Evolutionary conservation across 345 rosid genomes (phyloP).

Genomic region (Tarenaya hassleriana): DNA sequence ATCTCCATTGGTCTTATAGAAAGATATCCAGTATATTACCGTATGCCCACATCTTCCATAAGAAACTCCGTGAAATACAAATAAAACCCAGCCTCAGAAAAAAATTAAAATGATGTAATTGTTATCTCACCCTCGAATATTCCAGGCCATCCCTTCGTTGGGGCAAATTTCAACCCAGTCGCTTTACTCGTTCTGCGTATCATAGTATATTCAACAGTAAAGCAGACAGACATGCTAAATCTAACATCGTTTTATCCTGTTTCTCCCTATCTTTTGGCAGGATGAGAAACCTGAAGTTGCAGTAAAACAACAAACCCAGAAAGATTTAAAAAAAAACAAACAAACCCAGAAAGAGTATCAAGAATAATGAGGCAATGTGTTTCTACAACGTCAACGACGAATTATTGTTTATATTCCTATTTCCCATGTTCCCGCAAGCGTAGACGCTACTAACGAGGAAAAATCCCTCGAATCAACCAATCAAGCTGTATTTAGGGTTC

Average conservation of each 20-base stretch:
- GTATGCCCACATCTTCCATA: conserved; percentile 14
- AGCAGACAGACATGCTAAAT: not conserved
- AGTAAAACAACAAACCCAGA: conserved; percentile 18
- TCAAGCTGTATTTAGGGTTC: conserved; percentile 22
- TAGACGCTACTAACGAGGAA: not conserved
- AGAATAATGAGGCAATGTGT: conserved; percentile 24
- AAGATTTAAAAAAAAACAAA: conserved; percentile 6
- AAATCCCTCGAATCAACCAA: conserved; percentile 15
- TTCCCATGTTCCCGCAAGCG: conserved; percentile 5
- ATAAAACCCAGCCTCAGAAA: not conserved
- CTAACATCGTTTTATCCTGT: not conserved
- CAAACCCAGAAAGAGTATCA: conserved; percentile 9
- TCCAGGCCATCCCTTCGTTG: conserved; percentile 2
- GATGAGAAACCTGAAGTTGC: conserved; percentile 47
- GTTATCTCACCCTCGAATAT: not conserved
- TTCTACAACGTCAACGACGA: conserved; percentile 1
- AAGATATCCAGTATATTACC: conserved; percentile 12
- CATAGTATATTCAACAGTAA: too few species aligned
- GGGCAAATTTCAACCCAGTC: not conserved
- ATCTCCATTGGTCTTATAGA: not conserved
- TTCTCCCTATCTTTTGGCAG: conserved; percentile 25
- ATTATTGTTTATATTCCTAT: conserved; percentile 5
- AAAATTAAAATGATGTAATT: not conserved
- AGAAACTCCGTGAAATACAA: conserved; percentile 19
- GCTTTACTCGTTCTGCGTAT: not conserved